Percentiles rank a stretch among this genome's conserved stretches.
Evolutionary conservation across 2,329 filamentous ascomycete genomes (phyloP).

Genomic region (Corynespora cassiicola): DNA sequence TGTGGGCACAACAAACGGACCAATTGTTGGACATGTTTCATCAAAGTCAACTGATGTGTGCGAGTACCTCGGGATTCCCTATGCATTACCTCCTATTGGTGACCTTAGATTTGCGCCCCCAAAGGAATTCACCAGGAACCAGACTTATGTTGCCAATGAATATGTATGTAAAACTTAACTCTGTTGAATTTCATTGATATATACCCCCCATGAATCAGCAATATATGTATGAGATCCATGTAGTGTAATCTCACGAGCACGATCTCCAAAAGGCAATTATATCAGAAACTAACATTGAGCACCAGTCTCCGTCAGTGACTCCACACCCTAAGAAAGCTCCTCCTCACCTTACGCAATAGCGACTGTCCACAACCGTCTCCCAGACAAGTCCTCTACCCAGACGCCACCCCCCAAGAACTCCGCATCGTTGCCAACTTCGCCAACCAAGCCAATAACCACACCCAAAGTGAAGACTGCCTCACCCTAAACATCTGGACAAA

Average conservation of each 20-base stretch:
- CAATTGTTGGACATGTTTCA: conserved; percentile 30
- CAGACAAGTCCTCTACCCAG: conserved; percentile 22
- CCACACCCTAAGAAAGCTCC: too few relatives aligned
- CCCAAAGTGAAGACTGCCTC: conserved; percentile 36
- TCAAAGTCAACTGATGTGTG: conserved; percentile 20
- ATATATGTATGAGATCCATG: too few relatives aligned
- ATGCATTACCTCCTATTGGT: conserved; percentile 38
- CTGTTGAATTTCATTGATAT: too few relatives aligned
- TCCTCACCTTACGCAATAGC: too few relatives aligned
- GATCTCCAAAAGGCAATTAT: too few relatives aligned
- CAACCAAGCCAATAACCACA: conserved; percentile 19
- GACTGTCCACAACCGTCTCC: conserved; percentile 28
- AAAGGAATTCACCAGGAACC: conserved; percentile 16
- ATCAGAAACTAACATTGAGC: too few relatives aligned
- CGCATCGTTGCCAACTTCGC: conserved; percentile 24
- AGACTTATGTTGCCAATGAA: conserved; percentile 12
- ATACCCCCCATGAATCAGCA: too few relatives aligned
- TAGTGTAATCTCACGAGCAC: too few relatives aligned
- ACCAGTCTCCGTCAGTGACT: too few relatives aligned
- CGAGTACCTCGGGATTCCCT: conserved; percentile 44
- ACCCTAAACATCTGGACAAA: conserved; percentile 42
- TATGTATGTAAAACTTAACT: too few relatives aligned
- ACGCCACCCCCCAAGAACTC: conserved; percentile 27
- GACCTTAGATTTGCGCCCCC: conserved; percentile 37
- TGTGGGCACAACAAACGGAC: conserved; percentile 23